Percentiles rank a stretch among this genome's conserved stretches.
phyloP scores from a whole-genome alignment of 495 filamentous ascomycete genomes.

The Aspergillus baeticus region DNA sequence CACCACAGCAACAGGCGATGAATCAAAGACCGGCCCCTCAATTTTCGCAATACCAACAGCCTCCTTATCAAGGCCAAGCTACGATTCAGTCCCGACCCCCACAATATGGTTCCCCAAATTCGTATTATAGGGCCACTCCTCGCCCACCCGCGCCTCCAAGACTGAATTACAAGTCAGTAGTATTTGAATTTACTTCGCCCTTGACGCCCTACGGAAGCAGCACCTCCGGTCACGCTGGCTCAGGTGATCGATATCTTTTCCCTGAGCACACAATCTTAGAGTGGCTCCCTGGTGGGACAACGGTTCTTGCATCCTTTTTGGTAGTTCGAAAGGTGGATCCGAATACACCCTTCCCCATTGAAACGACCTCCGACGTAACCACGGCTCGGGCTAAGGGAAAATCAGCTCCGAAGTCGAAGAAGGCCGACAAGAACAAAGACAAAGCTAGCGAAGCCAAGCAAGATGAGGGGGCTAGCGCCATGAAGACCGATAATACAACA shows the following conservation, averaged over 20 bases:
- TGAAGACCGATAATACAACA: background rate
- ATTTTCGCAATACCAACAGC: slow-evolving; percentile 31
- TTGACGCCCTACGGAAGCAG: slow-evolving; percentile 48
- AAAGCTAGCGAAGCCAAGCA: slow-evolving; percentile 28
- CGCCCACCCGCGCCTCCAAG: slow-evolving; percentile 30
- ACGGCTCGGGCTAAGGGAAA: slow-evolving; percentile 32
- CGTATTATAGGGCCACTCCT: slow-evolving; percentile 35
- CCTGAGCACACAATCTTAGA: slow-evolving; percentile 86
- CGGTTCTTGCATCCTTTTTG: slow-evolving; percentile 53
- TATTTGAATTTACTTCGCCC: slow-evolving; percentile 74
- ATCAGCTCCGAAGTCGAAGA: slow-evolving; percentile 37
- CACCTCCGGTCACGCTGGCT: slow-evolving; percentile 60
- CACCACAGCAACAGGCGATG: slow-evolving; percentile 22
- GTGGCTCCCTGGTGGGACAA: slow-evolving; percentile 49
- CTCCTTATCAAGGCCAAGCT: slow-evolving; percentile 32
- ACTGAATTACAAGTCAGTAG: slow-evolving; percentile 66
- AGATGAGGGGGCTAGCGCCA: background rate
- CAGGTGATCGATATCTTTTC: slow-evolving; percentile 85
- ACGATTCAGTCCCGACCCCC: slow-evolving; percentile 41
- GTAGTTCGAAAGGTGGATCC: slow-evolving; percentile 49
- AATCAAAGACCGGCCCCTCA: slow-evolving; percentile 30
- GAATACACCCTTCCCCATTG: slow-evolving; percentile 40
- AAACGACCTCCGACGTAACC: slow-evolving; percentile 27
- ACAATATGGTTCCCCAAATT: slow-evolving; percentile 32
- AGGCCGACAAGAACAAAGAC: slow-evolving; percentile 30